Evolutionary conservation across 768 basidiomycete species (phyloP).

Genomic region (Mycena albidolilacea): DNA sequence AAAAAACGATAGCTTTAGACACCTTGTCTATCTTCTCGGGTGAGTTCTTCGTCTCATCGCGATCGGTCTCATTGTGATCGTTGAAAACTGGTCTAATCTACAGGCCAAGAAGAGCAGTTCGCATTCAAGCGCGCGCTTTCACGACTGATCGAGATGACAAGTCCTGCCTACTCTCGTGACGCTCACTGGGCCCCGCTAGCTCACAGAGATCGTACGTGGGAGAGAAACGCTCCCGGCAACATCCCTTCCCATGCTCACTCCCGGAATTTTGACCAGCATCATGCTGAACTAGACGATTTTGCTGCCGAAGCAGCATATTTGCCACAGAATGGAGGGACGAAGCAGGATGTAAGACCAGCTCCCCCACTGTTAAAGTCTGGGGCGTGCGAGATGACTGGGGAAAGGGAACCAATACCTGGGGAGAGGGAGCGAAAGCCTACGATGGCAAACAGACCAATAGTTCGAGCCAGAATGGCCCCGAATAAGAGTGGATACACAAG

Average conservation of each 20-base stretch:
- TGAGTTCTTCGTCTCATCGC: slow-evolving; percentile 34
- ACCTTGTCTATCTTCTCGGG: slow-evolving; percentile 68
- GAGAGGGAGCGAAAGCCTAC: slow-evolving; percentile 41
- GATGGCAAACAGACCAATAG: not conserved
- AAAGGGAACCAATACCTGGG: slow-evolving; percentile 41
- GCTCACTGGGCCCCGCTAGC: slow-evolving; percentile 56
- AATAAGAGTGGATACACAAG: too few species aligned
- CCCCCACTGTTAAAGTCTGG: slow-evolving; percentile 56
- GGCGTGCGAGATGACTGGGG: slow-evolving; percentile 58
- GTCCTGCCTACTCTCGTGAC: slow-evolving; percentile 49
- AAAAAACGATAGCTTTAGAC: slow-evolving; percentile 55
- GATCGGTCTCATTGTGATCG: not conserved
- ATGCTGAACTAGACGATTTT: slow-evolving; percentile 37
- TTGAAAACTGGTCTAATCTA: not conserved
- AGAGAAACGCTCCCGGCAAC: slow-evolving; percentile 29
- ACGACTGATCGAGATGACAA: slow-evolving; percentile 71
- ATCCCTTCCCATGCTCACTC: not conserved
- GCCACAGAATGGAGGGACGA: not conserved
- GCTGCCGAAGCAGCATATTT: slow-evolving; percentile 43
- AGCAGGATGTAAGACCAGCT: slow-evolving; percentile 40
- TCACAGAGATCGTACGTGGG: slow-evolving; percentile 51
- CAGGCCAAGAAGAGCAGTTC: slow-evolving; percentile 74
- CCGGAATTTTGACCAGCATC: not conserved
- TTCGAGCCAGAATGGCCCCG: too few species aligned
- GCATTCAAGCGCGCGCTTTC: slow-evolving; percentile 76